These are phyloP conservation scores for Coleophoma cylindrospora DNA, from an alignment of 2,329 filamentous ascomycete species.

Conservation along the genomic window DNA sequence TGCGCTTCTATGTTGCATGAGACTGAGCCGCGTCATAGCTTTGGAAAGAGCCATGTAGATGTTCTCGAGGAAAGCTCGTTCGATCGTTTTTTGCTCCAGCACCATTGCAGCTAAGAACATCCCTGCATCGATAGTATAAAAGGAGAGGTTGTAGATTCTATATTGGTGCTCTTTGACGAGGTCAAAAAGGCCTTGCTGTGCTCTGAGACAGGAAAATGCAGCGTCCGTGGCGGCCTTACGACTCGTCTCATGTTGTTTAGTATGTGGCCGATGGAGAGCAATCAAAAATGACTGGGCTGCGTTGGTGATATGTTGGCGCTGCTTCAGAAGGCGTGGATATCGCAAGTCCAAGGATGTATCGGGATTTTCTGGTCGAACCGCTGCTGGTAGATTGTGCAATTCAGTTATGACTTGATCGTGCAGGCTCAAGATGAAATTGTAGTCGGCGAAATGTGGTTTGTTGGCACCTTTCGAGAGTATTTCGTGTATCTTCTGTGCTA, in stretches of 20 bases:
- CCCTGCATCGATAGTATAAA: neutral
- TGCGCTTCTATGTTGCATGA: neutral
- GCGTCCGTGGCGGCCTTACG: neutral
- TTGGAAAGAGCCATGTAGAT: neutral
- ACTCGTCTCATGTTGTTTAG: neutral
- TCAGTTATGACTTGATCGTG: neutral
- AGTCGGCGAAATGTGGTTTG: neutral
- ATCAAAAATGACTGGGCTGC: neutral
- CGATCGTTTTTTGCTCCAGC: neutral
- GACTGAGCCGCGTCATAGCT: neutral
- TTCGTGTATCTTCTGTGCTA: neutral
- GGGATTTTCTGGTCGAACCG: neutral
- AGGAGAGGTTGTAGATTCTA: neutral
- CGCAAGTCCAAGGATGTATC: neutral
- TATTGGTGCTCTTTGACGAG: neutral
- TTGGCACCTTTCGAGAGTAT: neutral
- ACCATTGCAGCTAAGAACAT: neutral
- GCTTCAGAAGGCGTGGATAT: slow-evolving; percentile 1
- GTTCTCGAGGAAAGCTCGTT: neutral
- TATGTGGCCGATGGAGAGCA: neutral
- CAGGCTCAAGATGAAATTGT: neutral
- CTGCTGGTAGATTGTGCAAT: neutral
- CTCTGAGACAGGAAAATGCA: neutral
- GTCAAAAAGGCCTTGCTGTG: neutral
- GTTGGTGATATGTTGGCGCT: neutral